Conservation (phyloP, 768 basidiomycete species). For the Xerocomus brunneocitrinus region DNA sequence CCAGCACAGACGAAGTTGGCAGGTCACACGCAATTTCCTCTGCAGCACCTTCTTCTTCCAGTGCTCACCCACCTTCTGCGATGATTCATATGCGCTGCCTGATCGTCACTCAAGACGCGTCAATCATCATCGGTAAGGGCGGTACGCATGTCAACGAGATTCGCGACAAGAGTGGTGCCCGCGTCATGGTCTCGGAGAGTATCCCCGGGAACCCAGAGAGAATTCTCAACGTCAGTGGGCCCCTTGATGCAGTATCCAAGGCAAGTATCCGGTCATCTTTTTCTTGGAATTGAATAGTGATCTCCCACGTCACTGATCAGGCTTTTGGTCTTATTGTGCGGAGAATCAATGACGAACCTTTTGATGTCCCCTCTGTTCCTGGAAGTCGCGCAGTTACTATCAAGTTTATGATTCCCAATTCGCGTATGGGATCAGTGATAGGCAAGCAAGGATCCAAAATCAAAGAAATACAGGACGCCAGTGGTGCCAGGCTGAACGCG, state of each 20-base stretch:
- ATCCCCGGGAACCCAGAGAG: constrained; percentile 99
- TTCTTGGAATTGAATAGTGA: neutral
- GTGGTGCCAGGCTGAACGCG: constrained; percentile 92
- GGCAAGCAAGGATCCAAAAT: constrained; percentile 98
- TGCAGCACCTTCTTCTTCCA: constrained; percentile 45
- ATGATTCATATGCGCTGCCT: constrained; percentile 97
- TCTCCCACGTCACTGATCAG: constrained; percentile 37
- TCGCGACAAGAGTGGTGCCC: constrained; percentile 92
- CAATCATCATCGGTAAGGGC: constrained; percentile 96
- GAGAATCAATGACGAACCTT: constrained; percentile 98
- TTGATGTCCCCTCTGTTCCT: constrained; percentile 95
- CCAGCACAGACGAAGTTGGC: constrained; percentile 33
- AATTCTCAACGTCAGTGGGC: constrained; percentile 93
- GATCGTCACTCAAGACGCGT: constrained; percentile 98
- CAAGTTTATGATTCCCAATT: constrained; percentile 99
- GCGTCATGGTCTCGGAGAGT: constrained; percentile 96
- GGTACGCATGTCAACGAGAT: constrained; percentile 98
- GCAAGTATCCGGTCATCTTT: constrained; percentile 38
- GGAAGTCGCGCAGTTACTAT: constrained; percentile 98
- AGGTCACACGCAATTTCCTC: constrained; percentile 46
- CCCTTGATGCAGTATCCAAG: constrained; percentile 98
- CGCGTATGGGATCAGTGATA: constrained; percentile 98
- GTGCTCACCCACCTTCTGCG: constrained; percentile 58
- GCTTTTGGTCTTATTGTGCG: constrained; percentile 98
- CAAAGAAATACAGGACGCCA: constrained; percentile 99